Conservation (phyloP, 75 land plant species). For the Cryptomeria japonica region DNA sequence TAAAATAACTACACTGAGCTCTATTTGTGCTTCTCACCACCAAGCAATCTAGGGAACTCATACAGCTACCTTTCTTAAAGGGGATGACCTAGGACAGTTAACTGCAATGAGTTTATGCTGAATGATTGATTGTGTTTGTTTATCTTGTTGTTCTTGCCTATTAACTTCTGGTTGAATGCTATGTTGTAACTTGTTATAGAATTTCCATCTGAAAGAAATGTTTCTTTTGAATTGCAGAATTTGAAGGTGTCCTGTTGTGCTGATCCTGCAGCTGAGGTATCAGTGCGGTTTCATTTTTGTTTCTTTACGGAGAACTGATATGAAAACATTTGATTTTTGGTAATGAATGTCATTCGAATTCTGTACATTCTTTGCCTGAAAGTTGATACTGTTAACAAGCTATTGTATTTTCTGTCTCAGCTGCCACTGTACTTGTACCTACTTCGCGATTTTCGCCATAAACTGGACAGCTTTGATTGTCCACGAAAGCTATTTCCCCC, state of each 20-base stretch:
- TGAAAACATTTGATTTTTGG: constrained; percentile 5
- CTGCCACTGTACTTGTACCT: constrained; percentile 76
- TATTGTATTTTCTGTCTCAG: constrained; percentile 31
- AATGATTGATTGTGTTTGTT: background rate
- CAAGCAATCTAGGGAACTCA: background rate
- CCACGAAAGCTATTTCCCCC: constrained; percentile 38
- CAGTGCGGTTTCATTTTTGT: background rate
- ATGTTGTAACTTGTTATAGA: background rate
- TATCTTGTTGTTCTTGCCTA: background rate
- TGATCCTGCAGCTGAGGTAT: constrained; percentile 79
- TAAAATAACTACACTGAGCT: background rate
- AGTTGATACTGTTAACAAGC: background rate
- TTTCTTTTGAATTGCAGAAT: constrained; percentile 12
- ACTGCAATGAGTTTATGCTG: background rate
- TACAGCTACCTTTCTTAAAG: background rate
- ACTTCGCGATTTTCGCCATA: constrained; percentile 64
- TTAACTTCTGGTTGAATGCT: background rate
- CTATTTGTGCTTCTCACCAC: background rate
- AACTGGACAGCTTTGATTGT: constrained; percentile 51
- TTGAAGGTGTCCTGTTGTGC: constrained; percentile 46
- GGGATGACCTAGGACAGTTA: background rate
- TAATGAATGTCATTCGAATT: background rate
- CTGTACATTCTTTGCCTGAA: background rate
- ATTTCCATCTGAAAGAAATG: background rate
- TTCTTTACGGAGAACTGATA: background rate